phyloP scores from a whole-genome alignment of 305 asterid species.

The Vinca major region DNA sequence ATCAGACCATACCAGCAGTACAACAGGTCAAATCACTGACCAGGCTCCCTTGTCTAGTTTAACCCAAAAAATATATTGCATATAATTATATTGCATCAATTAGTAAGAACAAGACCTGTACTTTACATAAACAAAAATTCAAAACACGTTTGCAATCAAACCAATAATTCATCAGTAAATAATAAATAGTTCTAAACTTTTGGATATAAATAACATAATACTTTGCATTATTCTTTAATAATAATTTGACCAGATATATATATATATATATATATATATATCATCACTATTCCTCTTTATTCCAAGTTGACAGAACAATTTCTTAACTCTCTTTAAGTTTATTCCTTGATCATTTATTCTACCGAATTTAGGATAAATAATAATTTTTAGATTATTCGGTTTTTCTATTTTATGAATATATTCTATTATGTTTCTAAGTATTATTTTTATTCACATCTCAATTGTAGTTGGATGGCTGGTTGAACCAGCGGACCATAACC shows the following conservation, averaged over 20 bases:
- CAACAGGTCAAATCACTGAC: neutral
- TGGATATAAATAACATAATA: neutral
- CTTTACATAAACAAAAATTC: neutral
- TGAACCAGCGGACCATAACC: neutral
- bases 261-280: neutral
- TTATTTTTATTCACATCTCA: neutral
- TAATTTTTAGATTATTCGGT: neutral
- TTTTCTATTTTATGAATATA: neutral
- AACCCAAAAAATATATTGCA: neutral
- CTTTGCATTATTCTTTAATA: neutral
- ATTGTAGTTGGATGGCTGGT: neutral
- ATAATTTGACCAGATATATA: neutral
- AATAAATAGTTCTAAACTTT: neutral
- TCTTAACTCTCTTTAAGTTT: neutral
- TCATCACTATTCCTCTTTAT: neutral
- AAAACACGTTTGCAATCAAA: neutral
- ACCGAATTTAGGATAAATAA: neutral
- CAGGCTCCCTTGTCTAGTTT: neutral
- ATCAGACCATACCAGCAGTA: neutral
- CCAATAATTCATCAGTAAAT: neutral
- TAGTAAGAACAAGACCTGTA: neutral
- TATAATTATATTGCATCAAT: neutral
- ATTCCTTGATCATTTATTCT: neutral
- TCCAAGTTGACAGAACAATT: neutral
- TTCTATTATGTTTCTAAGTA: neutral